These are phyloP conservation scores for Ophiorrhiza pumila DNA, from an alignment of 257 asterid species.

Conservation along the genomic window DNA sequence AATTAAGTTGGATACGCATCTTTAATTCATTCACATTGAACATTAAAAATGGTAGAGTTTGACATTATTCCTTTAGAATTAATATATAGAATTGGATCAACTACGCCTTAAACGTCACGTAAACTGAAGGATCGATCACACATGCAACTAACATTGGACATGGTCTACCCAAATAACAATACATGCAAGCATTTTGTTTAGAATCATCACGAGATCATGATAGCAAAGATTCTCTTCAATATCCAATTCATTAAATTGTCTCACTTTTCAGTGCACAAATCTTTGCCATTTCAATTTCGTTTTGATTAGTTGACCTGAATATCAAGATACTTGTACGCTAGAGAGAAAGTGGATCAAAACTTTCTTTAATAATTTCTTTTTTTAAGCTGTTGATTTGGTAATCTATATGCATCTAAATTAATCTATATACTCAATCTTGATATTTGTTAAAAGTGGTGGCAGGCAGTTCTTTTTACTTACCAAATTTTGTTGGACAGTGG, in stretches of 20 bases:
- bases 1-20: too few relatives aligned
- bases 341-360: constrained; percentile 9
- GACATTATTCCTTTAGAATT: too few relatives aligned
- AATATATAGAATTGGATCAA: too few relatives aligned
- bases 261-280: constrained; percentile 3
- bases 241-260: background rate
- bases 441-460: too few relatives aligned
- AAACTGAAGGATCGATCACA: too few relatives aligned
- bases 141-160: background rate
- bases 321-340: constrained; percentile 8
- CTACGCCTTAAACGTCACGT: too few relatives aligned
- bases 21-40: too few relatives aligned
- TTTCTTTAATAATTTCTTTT: constrained; percentile 3
- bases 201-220: background rate
- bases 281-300: background rate
- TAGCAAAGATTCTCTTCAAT: background rate
- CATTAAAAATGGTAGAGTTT: too few relatives aligned
- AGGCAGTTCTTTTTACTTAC: constrained; percentile 5
- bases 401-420: constrained; percentile 10
- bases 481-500: constrained; percentile 17
- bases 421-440: background rate
- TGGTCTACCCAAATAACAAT: background rate
- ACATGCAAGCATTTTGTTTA: background rate
- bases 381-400: constrained; percentile 18
- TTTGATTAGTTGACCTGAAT: constrained; percentile 30